phyloP scores from a whole-genome alignment of 495 filamentous ascomycete genomes.

The Cercophora sp. region DNA sequence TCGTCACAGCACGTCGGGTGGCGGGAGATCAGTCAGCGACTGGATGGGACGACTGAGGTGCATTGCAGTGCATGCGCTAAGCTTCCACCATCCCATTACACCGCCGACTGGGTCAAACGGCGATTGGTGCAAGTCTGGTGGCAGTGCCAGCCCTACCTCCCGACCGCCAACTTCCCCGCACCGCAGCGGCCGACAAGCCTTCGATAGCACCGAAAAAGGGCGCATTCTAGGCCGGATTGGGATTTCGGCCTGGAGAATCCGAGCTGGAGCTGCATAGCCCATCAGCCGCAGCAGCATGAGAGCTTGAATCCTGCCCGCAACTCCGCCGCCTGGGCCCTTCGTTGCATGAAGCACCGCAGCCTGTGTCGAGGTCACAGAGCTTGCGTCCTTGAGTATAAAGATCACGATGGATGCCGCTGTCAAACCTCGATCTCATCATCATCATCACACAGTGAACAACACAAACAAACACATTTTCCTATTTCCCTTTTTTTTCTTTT shows the following conservation, averaged over 20 bases:
- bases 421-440: constrained; percentile 5
- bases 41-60: no score
- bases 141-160: constrained; percentile 6
- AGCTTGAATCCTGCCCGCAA: not conserved
- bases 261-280: not conserved
- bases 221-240: not conserved
- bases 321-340: not conserved
- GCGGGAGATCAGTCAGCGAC: no score
- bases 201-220: not conserved
- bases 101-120: not conserved
- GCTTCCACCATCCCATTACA: not conserved
- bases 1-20: no score
- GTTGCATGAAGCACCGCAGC: not conserved
- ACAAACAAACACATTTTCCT: constrained; percentile 1
- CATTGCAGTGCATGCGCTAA: no score
- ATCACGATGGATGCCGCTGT: not conserved
- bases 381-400: not conserved
- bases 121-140: not conserved
- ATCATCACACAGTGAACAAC: constrained; percentile 6
- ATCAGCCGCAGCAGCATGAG: not conserved
- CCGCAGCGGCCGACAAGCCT: not conserved
- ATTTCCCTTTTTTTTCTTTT: not conserved
- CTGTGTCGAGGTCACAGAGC: not conserved
- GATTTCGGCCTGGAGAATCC: not conserved
- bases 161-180: not conserved